Evolutionary conservation across 257 asterid species (phyloP), one percentile per base, ranked within the genome.

Genomic region (Cinchona pubescens): DNA sequence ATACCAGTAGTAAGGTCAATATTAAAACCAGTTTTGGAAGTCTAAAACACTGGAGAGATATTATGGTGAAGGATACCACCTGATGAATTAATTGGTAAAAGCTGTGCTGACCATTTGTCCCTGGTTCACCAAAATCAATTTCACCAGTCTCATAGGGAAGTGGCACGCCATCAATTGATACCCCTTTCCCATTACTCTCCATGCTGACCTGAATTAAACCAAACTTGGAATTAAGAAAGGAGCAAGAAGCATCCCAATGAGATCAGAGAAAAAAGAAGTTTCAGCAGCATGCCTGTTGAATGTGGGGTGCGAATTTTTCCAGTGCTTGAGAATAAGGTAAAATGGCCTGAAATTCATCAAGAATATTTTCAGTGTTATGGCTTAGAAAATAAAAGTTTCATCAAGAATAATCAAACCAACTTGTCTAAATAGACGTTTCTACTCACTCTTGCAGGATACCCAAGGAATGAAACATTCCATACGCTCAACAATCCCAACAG

Each of bases 131-230:
- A 83, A 95, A 95, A 88, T 95, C 99, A 84, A 95, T 95, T 85
- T 95, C 99, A 85, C 99, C 99, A 32, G 94, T 66, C 86, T 91
- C 96, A 76, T 80, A 90, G 38, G 98, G 98, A 82, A 95, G 99
- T 68, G 94, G 97, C 65, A 83, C 87, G 43, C 99, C 99, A 82
- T 95, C 97, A 76, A 95, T 90, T 74, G 98, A 95, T 38, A 95
- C 98, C 38, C 96, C 98, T 85, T 95, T 95, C 68, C 99, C 99
- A 75, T 95, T 95, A 88, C 99, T 95, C 87, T 95, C 99, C 98
- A 95, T 95, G 90, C 97, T 95, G 75, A 95, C 99, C 97, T 92
- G 87, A 77, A 85, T 40, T 48, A 67, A 69, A 69, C 51, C 48
- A 66, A 70, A 48, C 63, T 63, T 49, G 15, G 42, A 53, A 74